phyloP scores from a whole-genome alignment of 129 eudicot species.

The Heracleum sosnowskyi region DNA sequence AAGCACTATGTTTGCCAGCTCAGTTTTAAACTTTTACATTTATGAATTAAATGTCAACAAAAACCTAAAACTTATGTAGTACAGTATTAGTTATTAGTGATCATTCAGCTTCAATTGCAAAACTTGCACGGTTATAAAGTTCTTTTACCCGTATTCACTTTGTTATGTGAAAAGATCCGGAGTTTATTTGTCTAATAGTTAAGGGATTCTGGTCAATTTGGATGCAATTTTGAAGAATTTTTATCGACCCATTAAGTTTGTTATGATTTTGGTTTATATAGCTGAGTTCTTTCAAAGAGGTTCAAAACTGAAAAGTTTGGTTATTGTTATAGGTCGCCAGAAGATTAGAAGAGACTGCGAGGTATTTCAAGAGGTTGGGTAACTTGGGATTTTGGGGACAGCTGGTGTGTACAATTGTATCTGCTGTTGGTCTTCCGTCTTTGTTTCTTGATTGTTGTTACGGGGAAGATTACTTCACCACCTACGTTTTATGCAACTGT shows the following conservation, averaged over 20 bases:
- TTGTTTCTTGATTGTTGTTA: conserved; percentile 66
- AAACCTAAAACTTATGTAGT: neutral
- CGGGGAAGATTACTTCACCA: conserved; percentile 75
- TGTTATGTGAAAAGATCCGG: neutral
- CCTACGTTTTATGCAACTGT: conserved; percentile 73
- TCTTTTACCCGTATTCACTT: neutral
- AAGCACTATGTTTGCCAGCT: neutral
- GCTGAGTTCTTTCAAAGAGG: no score
- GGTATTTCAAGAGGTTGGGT: conserved; percentile 91
- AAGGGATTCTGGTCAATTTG: no score
- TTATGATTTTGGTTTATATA: neutral
- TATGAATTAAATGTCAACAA: neutral
- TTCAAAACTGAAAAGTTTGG: neutral
- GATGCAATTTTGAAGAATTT: neutral
- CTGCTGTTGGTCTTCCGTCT: conserved; percentile 83
- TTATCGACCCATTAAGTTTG: neutral
- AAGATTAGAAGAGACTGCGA: conserved; percentile 63
- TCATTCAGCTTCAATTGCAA: neutral
- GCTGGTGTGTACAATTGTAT: conserved; percentile 62
- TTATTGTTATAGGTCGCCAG: conserved; percentile 57
- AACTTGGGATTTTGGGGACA: conserved; percentile 95
- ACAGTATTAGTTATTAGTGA: no score
- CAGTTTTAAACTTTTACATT: neutral
- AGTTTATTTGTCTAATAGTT: neutral
- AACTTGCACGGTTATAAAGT: neutral